Conservation (phyloP, 352 stramenopile species). For the Aphanomyces astaci region DNA sequence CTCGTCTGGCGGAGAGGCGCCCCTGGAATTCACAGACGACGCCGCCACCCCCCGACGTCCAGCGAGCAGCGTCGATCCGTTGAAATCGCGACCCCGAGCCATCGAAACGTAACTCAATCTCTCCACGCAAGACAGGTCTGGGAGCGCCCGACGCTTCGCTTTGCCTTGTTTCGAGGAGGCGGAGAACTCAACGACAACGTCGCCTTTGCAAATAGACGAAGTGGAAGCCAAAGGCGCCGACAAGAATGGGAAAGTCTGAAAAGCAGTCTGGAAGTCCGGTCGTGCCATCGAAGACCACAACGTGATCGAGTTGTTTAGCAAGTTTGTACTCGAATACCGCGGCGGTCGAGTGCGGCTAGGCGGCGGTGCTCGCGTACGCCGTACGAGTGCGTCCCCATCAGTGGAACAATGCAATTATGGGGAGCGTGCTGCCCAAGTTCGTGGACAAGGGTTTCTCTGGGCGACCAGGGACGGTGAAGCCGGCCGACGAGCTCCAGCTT, state of each 20-base stretch:
- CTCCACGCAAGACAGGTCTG: too few relatives aligned
- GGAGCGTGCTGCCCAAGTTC: constrained; percentile 63
- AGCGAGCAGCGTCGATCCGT: constrained; percentile 3
- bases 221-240: constrained; percentile 54
- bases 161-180: too few relatives aligned
- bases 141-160: too few relatives aligned
- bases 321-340: constrained; percentile 77
- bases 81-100: too few relatives aligned
- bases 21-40: neutral
- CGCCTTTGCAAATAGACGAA: constrained; percentile 15
- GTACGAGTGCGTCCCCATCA: constrained; percentile 55
- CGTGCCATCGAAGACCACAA: constrained; percentile 34
- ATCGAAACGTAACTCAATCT: too few relatives aligned
- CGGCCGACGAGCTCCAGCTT: constrained; percentile 66
- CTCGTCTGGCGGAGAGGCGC: neutral
- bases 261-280: constrained; percentile 60
- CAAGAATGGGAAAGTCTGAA: constrained; percentile 83
- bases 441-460: constrained; percentile 82
- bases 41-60: neutral
- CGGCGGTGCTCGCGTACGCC: constrained; percentile 66
- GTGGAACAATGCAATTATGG: constrained; percentile 46
- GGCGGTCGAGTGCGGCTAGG: constrained; percentile 65
- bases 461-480: constrained; percentile 61
- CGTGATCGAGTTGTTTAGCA: constrained; percentile 49
- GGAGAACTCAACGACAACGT: too few relatives aligned